phyloP scores from a whole-genome alignment of 768 basidiomycete species.

The Myochromella boudieri region DNA sequence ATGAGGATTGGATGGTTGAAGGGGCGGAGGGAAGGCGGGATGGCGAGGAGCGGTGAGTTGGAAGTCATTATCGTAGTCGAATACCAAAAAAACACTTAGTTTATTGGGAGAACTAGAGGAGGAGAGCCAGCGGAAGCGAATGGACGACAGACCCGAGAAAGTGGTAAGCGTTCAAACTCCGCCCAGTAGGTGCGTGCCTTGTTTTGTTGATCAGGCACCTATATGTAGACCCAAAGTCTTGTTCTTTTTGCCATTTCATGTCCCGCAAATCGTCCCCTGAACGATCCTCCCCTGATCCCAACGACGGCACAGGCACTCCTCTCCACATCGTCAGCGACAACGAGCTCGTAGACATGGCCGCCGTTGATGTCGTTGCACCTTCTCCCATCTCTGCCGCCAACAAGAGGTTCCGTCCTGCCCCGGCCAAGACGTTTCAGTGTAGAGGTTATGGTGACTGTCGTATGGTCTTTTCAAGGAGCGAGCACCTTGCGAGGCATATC shows the following conservation, averaged over 20 bases:
- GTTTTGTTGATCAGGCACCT: conserved; percentile 27
- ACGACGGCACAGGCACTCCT: conserved; percentile 13
- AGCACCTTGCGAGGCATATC: conserved; percentile 95
- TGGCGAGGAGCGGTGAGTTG: neutral
- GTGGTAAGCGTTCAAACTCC: conserved; percentile 10
- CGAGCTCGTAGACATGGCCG: conserved; percentile 18
- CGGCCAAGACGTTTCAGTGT: conserved; percentile 94
- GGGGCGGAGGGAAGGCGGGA: neutral
- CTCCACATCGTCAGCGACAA: conserved; percentile 5
- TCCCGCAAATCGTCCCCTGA: conserved; percentile 32
- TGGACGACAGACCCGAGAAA: conserved; percentile 2
- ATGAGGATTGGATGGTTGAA: neutral
- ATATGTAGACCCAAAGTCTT: conserved; percentile 13
- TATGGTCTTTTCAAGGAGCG: conserved; percentile 95
- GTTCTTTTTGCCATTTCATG: conserved; percentile 23
- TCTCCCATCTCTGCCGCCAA: conserved; percentile 24
- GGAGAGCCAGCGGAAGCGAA: neutral
- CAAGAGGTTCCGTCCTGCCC: conserved; percentile 79
- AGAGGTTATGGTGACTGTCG: conserved; percentile 92
- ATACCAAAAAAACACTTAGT: neutral
- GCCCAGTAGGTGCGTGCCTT: conserved; percentile 10
- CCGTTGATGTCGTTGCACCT: conserved; percentile 25
- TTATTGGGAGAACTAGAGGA: neutral
- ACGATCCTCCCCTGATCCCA: conserved; percentile 25
- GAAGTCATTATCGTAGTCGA: no score